Conservation (phyloP, 208 protist genomes). For the Borovskyia barvae region DNA sequence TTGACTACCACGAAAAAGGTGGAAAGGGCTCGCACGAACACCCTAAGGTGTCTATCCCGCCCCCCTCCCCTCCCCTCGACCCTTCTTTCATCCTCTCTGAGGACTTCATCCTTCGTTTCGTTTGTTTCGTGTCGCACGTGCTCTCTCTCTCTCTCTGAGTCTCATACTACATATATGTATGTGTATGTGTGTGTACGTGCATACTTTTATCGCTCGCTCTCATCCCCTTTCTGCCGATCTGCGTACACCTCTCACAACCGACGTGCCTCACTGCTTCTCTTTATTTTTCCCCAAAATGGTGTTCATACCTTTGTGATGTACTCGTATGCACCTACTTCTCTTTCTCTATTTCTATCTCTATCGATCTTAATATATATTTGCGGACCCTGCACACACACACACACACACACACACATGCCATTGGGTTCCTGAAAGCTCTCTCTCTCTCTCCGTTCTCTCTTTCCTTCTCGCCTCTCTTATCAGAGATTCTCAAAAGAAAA, state of each 20-base stretch:
- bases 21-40: too few species aligned
- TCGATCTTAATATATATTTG: not conserved
- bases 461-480: not conserved
- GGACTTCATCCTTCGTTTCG: constrained; percentile 4
- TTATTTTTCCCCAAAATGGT: constrained; percentile 2
- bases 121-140: not conserved
- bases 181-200: too few species aligned
- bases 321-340: too few species aligned
- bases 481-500: too few species aligned
- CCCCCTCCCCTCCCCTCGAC: too few species aligned
- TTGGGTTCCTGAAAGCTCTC: not conserved
- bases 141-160: not conserved
- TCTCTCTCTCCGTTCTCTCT: not conserved
- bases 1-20: too few species aligned
- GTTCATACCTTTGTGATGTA: too few species aligned
- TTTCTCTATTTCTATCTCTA: not conserved
- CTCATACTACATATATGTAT: too few species aligned
- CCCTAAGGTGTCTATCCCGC: too few species aligned
- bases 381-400: not conserved
- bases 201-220: not conserved
- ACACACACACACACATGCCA: not conserved
- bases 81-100: too few species aligned
- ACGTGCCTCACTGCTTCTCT: too few species aligned
- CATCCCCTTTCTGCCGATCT: not conserved
- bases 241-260: too few species aligned